phyloP scores from a whole-genome alignment of 2,329 filamentous ascomycete species.

The Aspergillus sp. region DNA sequence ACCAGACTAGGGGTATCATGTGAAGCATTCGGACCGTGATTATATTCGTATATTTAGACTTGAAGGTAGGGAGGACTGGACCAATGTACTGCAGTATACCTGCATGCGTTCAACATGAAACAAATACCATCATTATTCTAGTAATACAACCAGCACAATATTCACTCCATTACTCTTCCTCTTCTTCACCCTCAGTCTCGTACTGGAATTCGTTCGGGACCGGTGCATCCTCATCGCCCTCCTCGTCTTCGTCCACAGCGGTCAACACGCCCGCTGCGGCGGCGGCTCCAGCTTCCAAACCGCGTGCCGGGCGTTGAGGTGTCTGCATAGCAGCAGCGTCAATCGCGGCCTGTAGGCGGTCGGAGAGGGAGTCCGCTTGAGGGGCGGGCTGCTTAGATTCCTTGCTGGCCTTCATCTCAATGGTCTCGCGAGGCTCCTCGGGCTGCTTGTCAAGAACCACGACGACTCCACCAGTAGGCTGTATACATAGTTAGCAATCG shows the following conservation, averaged over 20 bases:
- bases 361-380: conserved; percentile 35
- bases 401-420: conserved; percentile 92
- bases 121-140: conserved; percentile 28
- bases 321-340: conserved; percentile 27
- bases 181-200: conserved; percentile 37
- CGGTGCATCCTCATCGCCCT: conserved; percentile 43
- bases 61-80: background rate
- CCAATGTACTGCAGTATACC: conserved; percentile 4
- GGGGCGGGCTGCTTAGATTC: conserved; percentile 38
- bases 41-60: no score
- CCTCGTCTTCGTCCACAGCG: conserved; percentile 67
- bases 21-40: background rate
- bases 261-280: conserved; percentile 75
- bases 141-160: conserved; percentile 29
- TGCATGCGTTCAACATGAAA: conserved; percentile 13
- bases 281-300: conserved; percentile 48
- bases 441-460: conserved; percentile 81
- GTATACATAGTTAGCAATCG: conserved; percentile 34
- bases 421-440: conserved; percentile 66
- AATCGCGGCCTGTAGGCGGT: conserved; percentile 37
- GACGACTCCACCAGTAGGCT: conserved; percentile 90
- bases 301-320: conserved; percentile 21
- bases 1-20: background rate
- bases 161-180: conserved; percentile 23
- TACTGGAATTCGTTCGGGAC: conserved; percentile 43